Evolutionary conservation across 305 asterid genomes (phyloP).

Genomic region (Salvia sclarea): DNA sequence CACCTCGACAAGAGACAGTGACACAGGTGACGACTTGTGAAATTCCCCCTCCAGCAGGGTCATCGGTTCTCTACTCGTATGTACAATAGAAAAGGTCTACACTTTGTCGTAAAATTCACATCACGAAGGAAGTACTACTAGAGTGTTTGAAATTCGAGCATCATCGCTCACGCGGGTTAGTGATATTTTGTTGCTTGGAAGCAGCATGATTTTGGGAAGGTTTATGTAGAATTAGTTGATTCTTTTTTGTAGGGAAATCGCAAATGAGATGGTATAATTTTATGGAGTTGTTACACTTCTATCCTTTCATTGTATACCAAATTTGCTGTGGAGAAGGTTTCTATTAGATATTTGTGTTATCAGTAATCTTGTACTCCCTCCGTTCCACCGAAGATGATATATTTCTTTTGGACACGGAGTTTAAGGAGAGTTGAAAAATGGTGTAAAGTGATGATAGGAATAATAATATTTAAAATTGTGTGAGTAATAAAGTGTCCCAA

Average conservation of each 20-base stretch:
- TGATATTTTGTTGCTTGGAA: slow-evolving; percentile 36
- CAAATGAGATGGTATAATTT: slow-evolving; percentile 35
- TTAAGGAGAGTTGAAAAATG: too few relatives aligned
- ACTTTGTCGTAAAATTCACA: too few relatives aligned
- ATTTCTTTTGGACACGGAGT: too few relatives aligned
- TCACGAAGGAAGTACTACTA: too few relatives aligned
- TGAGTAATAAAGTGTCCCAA: too few relatives aligned
- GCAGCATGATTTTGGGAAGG: slow-evolving; percentile 33
- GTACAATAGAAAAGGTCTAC: slow-evolving; percentile 44
- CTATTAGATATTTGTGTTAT: slow-evolving; percentile 5
- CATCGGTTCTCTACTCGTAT: slow-evolving; percentile 34
- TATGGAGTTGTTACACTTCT: slow-evolving; percentile 35
- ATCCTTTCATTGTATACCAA: slow-evolving; percentile 53
- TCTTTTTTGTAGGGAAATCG: slow-evolving; percentile 36
- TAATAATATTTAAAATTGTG: too few relatives aligned
- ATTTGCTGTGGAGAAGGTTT: slow-evolving; percentile 36
- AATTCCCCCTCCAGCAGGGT: slow-evolving; percentile 20
- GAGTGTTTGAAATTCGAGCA: slow-evolving; percentile 32
- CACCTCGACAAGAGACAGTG: slow-evolving; percentile 55
- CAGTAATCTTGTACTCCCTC: not conserved
- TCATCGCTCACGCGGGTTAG: slow-evolving; percentile 37
- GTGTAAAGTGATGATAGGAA: too few relatives aligned
- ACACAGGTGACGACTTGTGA: slow-evolving; percentile 47
- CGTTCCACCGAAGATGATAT: too few relatives aligned
- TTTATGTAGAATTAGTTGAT: slow-evolving; percentile 57